A percentile compares a stretch with the other conserved stretches of the same genome.
Evolutionary conservation across 306 rosid genomes (phyloP).

Genomic region (Fagus sylvatica): DNA sequence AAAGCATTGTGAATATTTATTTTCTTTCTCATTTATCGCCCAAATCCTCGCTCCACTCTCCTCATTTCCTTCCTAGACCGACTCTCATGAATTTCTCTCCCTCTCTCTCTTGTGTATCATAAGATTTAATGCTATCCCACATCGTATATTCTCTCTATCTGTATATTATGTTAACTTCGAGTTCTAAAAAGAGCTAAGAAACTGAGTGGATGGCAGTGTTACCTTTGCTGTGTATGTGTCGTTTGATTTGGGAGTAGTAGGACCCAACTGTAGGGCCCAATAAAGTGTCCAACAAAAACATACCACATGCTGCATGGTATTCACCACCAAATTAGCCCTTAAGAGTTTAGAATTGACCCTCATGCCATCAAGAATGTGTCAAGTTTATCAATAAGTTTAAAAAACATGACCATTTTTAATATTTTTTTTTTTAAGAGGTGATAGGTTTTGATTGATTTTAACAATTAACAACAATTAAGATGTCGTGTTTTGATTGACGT

Average conservation of each 20-base stretch:
- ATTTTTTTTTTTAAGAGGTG: no score
- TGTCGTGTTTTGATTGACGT: no score
- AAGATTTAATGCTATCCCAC: background rate
- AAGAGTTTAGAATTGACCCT: no score
- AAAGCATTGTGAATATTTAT: slow-evolving; percentile 33
- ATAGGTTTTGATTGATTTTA: no score
- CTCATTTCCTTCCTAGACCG: slow-evolving; percentile 51
- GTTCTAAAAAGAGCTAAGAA: slow-evolving; percentile 30
- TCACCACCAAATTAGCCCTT: background rate
- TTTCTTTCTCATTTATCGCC: slow-evolving; percentile 39
- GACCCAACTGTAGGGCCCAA: slow-evolving; percentile 23
- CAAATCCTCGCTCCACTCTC: slow-evolving; percentile 66
- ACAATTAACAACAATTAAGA: no score
- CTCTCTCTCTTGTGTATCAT: slow-evolving; percentile 7
- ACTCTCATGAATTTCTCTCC: slow-evolving; percentile 42
- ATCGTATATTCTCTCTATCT: slow-evolving; percentile 27
- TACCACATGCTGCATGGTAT: background rate
- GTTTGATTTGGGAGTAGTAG: slow-evolving; percentile 28
- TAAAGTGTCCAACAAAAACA: background rate
- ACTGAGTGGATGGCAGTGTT: slow-evolving; percentile 24
- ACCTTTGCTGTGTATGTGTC: slow-evolving; percentile 27
- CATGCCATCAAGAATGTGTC: no score
- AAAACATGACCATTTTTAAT: no score
- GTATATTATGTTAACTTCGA: slow-evolving; percentile 30
- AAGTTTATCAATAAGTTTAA: no score